These are phyloP conservation scores for Phytophthora colocasiae DNA, from an alignment of 352 stramenopile genomes.

Conservation along the genomic window DNA sequence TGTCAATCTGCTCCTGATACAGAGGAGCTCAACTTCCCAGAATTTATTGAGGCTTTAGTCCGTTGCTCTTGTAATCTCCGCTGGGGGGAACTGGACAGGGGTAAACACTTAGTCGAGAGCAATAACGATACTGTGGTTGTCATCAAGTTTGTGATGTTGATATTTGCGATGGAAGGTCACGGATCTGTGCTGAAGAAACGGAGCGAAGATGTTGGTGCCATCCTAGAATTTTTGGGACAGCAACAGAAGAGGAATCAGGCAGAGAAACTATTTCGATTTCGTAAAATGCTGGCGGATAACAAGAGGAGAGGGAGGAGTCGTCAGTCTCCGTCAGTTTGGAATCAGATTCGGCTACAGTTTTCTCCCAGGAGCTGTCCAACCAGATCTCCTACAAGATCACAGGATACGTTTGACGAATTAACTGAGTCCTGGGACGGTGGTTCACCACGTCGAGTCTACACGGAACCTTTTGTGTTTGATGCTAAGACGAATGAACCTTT, in stretches of 20 bases:
- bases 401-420: slow-evolving; percentile 41
- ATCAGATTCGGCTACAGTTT: slow-evolving; percentile 34
- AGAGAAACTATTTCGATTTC: slow-evolving; percentile 57
- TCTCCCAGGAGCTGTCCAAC: slow-evolving; percentile 13
- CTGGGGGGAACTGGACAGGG: slow-evolving; percentile 42
- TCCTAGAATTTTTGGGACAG: slow-evolving; percentile 56
- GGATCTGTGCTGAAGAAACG: slow-evolving; percentile 67
- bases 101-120: not conserved
- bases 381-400: slow-evolving; percentile 18
- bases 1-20: slow-evolving; percentile 31
- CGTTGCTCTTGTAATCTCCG: slow-evolving; percentile 56
- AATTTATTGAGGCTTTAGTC: slow-evolving; percentile 70
- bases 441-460: slow-evolving; percentile 8
- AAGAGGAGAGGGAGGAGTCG: slow-evolving; percentile 21
- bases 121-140: slow-evolving; percentile 38
- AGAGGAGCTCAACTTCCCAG: slow-evolving; percentile 54
- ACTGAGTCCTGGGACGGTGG: slow-evolving; percentile 41
- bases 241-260: slow-evolving; percentile 47
- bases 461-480: slow-evolving; percentile 31
- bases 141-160: slow-evolving; percentile 76
- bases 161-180: slow-evolving; percentile 81
- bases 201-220: slow-evolving; percentile 59
- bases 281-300: slow-evolving; percentile 42
- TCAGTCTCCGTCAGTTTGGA: slow-evolving; percentile 28
- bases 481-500: slow-evolving; percentile 31